These are phyloP conservation scores for Aspergillus panamensis DNA, from an alignment of 495 filamentous ascomycete genomes.

Conservation along the genomic window DNA sequence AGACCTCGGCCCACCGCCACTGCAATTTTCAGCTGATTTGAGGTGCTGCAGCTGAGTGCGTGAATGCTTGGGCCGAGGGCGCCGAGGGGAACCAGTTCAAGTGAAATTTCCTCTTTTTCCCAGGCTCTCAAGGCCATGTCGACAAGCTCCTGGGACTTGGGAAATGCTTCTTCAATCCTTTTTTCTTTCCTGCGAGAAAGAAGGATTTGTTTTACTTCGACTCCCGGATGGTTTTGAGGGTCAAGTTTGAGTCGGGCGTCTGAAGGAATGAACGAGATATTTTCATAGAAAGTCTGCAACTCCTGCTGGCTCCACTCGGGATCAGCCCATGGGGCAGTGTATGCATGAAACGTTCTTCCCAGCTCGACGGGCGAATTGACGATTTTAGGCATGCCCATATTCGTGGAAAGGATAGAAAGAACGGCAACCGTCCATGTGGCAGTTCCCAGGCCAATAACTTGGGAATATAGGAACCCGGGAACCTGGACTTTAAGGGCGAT, in stretches of 20 bases:
- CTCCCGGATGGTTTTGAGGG: conserved; percentile 44
- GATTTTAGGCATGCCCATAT: conserved; percentile 44
- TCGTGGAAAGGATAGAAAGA: conserved; percentile 43
- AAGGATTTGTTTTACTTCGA: conserved; percentile 45
- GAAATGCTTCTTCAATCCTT: conserved; percentile 45
- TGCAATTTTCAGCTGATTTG: conserved; percentile 35
- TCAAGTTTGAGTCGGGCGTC: conserved; percentile 36
- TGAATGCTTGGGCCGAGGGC: conserved; percentile 42
- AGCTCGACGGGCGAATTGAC: conserved; percentile 38
- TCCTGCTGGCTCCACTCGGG: conserved; percentile 51
- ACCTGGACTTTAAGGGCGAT: conserved; percentile 37
- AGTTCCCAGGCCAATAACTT: conserved; percentile 48
- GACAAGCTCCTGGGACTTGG: conserved; percentile 39
- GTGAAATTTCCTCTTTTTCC: conserved; percentile 39
- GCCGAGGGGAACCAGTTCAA: conserved; percentile 46
- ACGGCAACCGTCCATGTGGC: conserved; percentile 55
- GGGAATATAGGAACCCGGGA: conserved; percentile 43
- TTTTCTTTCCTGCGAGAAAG: conserved; percentile 32
- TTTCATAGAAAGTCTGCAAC: conserved; percentile 46
- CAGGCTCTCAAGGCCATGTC: conserved; percentile 37
- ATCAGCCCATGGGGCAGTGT: conserved; percentile 44
- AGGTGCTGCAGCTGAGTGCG: conserved; percentile 45
- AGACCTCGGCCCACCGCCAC: conserved; percentile 41
- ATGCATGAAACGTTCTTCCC: conserved; percentile 41
- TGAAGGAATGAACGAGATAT: conserved; percentile 25